Evolutionary conservation across 2,329 filamentous ascomycete genomes (phyloP), one percentile per base, ranked within the genome.

Genomic region (Xylariaceae sp.): DNA sequence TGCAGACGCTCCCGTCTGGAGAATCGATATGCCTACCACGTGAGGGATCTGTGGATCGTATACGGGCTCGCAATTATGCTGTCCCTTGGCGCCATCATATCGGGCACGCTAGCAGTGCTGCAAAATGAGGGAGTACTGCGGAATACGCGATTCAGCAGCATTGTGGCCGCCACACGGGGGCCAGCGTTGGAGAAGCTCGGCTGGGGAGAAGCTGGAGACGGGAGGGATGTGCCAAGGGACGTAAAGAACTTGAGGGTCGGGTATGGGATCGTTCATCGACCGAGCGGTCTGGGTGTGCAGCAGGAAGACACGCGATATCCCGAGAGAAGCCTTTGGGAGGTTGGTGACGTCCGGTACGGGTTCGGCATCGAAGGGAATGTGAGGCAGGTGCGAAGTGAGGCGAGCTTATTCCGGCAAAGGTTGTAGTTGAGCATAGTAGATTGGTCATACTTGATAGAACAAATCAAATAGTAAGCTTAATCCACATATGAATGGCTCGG

Each of bases 91-190:
- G 60, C 57, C 26, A 51, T 67, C 12, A 47, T 55, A 0, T 50
- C 61, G 12, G 67, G 67, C n/a, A 54, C 60, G 1, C 40, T 58
- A 28, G 62, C 66, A 12, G 49, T 69, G 17, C 42, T 55, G 2
- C 55, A 61, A 36, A 63, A 64, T 42, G 62, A 63, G 39, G 60
- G 63, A 31, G 60, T 63, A 22, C 55, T 62, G 6, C 57, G 64
- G 26, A 62, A 67, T 48, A 63, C 59, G 18, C 56, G 57, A 4
- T 65, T 69, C 50, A 68, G 65, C 8, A 65, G 61, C 49, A 61
- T 70, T 37, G 58, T 68, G n/a, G 65, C 66, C 2, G 65, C 67
- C 11, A 68, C 66, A 13, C 53, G 67, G 19, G 67, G 66, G 2
- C 60, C 57, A 2, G 63, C 63, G n/a, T 53, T 69, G 3, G 65